Percentiles rank a stretch among this genome's conserved stretches.
Evolutionary conservation across 139 green algal species (phyloP).

Genomic region (Tetraselmis striata): DNA sequence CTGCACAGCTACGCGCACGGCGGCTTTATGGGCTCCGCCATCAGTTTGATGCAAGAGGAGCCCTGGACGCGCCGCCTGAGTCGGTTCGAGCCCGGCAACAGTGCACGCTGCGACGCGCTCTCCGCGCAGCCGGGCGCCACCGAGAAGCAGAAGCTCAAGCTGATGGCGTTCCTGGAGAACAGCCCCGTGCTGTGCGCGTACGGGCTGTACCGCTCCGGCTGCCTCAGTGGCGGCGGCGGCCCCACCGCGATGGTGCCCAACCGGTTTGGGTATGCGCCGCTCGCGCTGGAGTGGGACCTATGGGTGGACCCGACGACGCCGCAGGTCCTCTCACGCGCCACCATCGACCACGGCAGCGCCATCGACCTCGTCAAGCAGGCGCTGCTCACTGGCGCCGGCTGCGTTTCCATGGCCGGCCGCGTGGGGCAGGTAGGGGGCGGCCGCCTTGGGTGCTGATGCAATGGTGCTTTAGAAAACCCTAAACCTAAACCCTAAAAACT

Average conservation of each 20-base stretch:
- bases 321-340: conserved; percentile 13
- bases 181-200: conserved; percentile 51
- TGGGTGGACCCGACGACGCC: conserved; percentile 28
- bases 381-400: conserved; percentile 24
- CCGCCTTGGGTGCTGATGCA: no score
- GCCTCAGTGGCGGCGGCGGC: neutral
- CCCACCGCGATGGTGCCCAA: conserved; percentile 23
- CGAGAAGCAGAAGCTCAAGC: conserved; percentile 10
- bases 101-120: neutral
- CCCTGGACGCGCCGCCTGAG: conserved; percentile 22
- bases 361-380: conserved; percentile 42
- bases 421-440: conserved; percentile 11
- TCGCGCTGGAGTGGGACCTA: conserved; percentile 53
- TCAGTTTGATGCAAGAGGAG: conserved; percentile 24
- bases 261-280: conserved; percentile 39
- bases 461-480: no score
- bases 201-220: conserved; percentile 21
- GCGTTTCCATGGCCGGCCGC: conserved; percentile 12
- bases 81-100: conserved; percentile 2
- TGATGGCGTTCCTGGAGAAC: conserved; percentile 50
- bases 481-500: no score
- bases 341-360: conserved; percentile 37
- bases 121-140: neutral
- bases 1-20: conserved; percentile 39
- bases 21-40: conserved; percentile 34